A percentile compares a stretch with the other conserved stretches of the same genome.
phyloP scores from a whole-genome alignment of 768 basidiomycete genomes.

The Rhodosporidiobolus odoratus region DNA sequence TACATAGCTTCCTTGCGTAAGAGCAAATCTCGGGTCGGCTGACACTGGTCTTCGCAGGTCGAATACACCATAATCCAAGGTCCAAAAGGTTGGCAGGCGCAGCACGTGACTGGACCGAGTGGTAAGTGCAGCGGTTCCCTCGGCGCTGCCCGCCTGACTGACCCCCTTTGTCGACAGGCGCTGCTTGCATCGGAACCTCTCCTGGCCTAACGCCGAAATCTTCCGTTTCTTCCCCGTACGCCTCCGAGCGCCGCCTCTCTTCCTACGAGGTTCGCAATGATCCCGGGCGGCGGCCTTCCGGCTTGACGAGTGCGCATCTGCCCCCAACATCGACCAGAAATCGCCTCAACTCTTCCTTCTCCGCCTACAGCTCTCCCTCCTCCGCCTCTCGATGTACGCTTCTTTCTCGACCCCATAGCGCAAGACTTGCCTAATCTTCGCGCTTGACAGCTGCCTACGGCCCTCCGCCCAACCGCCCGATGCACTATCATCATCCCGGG shows the following conservation, averaged over 20 bases:
- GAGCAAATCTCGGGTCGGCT: too few relatives aligned
- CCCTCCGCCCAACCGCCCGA: background rate
- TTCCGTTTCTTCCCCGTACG: background rate
- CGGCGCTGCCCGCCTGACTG: background rate
- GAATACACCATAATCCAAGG: constrained; percentile 17
- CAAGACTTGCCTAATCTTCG: background rate
- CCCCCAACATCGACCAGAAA: background rate
- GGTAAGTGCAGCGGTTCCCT: constrained; percentile 3
- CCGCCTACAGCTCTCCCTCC: background rate
- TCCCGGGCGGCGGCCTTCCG: background rate
- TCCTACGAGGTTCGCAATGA: background rate
- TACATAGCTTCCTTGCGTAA: background rate
- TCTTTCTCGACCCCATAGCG: background rate
- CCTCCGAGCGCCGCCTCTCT: background rate
- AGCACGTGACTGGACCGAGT: constrained; percentile 19
- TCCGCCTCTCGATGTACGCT: background rate
- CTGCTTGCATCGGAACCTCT: constrained; percentile 25
- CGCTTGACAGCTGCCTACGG: background rate
- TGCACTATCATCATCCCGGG: background rate
- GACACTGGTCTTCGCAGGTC: constrained; percentile 6
- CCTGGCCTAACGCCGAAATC: background rate
- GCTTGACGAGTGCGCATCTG: background rate
- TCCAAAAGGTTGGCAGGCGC: constrained; percentile 32
- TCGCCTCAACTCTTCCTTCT: background rate
- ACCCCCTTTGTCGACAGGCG: background rate